Evolutionary conservation across 805 yeast species (phyloP), one percentile per base, ranked within the genome.

Genomic region (Ogataea glucozyma): DNA sequence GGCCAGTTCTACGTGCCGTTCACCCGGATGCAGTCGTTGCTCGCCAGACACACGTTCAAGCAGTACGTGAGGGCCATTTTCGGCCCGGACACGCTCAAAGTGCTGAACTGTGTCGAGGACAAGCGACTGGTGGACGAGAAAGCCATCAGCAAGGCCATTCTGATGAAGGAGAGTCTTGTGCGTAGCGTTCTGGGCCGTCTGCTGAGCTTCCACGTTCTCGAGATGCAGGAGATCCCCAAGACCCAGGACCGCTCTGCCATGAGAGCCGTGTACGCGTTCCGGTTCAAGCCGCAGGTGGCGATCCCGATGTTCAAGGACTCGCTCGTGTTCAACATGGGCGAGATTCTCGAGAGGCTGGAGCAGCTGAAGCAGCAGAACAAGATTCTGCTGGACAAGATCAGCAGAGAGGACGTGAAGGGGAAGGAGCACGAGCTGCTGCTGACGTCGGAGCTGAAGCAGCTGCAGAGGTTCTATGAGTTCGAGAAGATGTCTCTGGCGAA

Each of bases 181-280:
- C 73, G 97, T 43, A 79, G 82, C 29, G 80, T 84, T 32, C 67
- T 89, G 32, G 77, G 84, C 34, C 76, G 78, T 24, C 67, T 93
- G 41, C 75, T 86, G 20, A 77, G 75, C 40, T 73, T 79, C 50
- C 88, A 90, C 48, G 75, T 86, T 14, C 69, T 90, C 14, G 96
- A 91, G 59, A 75, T 90, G 26, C 98, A 91, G 65, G 99, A 93
- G 66, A 85, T 93, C 21, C 97, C 98, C 10, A 78, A 91, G 56
- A 84, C 96, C 7, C 83, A 81, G 18, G 98, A 93, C 61, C 75
- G 98, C 52, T 90, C 95, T 2, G 96, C 97, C 0, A 81, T 87
- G 30, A 80, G 96, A 52, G 84, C 97, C 1, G 84, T 86, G 21
- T 93, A 79, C 60, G 73, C 90, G 24, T 93, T 88, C 72, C 76